A percentile compares a stretch with the other conserved stretches of the same genome.
Evolutionary conservation across 805 yeast genomes (phyloP).

Genomic region (Lipomyces spencermartinsiae): DNA sequence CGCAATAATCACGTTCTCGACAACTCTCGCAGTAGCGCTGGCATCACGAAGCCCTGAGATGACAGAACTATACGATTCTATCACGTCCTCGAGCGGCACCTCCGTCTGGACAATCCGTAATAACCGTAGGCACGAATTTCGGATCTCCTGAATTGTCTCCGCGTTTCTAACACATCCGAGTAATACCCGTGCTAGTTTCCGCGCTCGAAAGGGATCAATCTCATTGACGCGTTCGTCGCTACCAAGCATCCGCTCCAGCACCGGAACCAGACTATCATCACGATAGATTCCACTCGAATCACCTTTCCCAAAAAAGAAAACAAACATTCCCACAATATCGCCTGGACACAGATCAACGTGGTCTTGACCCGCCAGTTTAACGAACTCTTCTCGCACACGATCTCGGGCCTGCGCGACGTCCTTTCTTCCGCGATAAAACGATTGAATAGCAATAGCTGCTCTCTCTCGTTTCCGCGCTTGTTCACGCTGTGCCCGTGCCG

Average conservation of each 20-base stretch:
- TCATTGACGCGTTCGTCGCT: background rate
- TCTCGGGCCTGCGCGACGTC: conserved; percentile 24
- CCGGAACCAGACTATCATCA: conserved; percentile 19
- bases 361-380: conserved; percentile 3
- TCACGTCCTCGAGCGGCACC: conserved; percentile 18
- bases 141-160: conserved; percentile 9
- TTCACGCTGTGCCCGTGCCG: conserved; percentile 72
- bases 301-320: conserved; percentile 29
- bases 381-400: conserved; percentile 23
- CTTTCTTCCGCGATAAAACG: conserved; percentile 36
- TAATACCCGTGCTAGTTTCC: conserved; percentile 21
- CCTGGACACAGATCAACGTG: conserved; percentile 5
- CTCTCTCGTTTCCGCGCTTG: conserved; percentile 55
- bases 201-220: conserved; percentile 10
- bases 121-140: conserved; percentile 20
- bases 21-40: conserved; percentile 7
- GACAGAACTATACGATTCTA: conserved; percentile 25
- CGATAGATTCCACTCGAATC: background rate
- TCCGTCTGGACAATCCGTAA: conserved; percentile 18
- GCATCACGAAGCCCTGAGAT: conserved; percentile 8
- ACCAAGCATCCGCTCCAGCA: conserved; percentile 15
- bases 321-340: conserved; percentile 23
- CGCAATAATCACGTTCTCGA: conserved; percentile 19
- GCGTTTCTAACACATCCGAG: conserved; percentile 12
- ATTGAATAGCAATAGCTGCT: conserved; percentile 61